phyloP scores from a whole-genome alignment of 371 early-diverging fungal species.

The Umbelopsis sp. region DNA sequence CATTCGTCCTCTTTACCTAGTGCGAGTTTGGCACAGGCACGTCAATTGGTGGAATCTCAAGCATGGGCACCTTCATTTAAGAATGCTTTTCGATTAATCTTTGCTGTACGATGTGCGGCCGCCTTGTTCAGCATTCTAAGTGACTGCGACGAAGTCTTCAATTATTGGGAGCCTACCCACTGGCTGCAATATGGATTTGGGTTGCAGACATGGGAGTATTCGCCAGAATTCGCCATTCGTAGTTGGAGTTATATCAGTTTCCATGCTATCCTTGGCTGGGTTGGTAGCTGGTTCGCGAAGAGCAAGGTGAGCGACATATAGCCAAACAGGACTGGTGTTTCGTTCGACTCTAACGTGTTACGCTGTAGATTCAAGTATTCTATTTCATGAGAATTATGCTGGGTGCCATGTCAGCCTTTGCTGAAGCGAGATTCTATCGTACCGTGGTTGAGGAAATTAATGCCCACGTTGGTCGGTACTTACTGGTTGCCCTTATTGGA shows the following conservation, averaged over 20 bases:
- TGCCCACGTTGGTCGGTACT: constrained; percentile 70
- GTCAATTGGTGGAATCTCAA: constrained; percentile 35
- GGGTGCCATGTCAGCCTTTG: constrained; percentile 64
- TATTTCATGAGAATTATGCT: constrained; percentile 70
- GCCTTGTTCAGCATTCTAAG: constrained; percentile 66
- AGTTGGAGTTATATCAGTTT: constrained; percentile 83
- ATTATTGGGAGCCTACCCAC: constrained; percentile 96
- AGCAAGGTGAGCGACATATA: constrained; percentile 55
- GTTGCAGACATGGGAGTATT: constrained; percentile 97
- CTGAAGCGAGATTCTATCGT: constrained; percentile 77
- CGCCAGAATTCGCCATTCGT: constrained; percentile 85
- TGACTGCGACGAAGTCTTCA: constrained; percentile 96
- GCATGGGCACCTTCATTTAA: constrained; percentile 54
- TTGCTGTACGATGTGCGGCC: constrained; percentile 65
- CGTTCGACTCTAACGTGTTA: background rate
- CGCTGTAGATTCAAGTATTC: constrained; percentile 72
- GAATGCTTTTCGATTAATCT: constrained; percentile 61
- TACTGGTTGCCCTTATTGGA: constrained; percentile 62
- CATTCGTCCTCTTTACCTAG: background rate
- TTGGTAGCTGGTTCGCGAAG: constrained; percentile 49
- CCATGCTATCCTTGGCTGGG: constrained; percentile 56
- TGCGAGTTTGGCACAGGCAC: background rate
- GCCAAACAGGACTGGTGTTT: constrained; percentile 41
- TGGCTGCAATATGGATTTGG: constrained; percentile 85
- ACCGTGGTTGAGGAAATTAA: constrained; percentile 67